phyloP scores from a whole-genome alignment of 192 early-diverging fungal species.

The Coemansia sp. region DNA sequence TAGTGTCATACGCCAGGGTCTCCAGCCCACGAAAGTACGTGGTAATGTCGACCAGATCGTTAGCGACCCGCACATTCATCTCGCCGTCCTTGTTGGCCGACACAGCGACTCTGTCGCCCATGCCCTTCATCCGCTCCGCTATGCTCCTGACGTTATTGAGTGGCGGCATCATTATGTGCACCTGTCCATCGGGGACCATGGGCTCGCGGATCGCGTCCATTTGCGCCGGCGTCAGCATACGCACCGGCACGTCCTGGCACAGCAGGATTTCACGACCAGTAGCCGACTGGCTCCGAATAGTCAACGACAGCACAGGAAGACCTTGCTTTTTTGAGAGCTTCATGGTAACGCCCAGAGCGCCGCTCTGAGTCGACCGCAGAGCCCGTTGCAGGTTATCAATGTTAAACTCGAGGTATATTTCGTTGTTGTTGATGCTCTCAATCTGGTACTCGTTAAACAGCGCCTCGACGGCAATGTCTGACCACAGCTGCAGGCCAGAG shows the following conservation, averaged over 20 bases:
- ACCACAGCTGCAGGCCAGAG: conserved; percentile 71
- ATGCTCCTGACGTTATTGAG: conserved; percentile 64
- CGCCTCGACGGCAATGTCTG: conserved; percentile 50
- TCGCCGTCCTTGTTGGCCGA: conserved; percentile 71
- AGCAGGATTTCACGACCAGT: conserved; percentile 31
- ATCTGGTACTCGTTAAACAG: conserved; percentile 71
- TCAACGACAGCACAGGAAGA: conserved; percentile 24
- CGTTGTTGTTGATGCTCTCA: conserved; percentile 61
- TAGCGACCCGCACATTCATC: conserved; percentile 58
- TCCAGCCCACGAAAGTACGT: conserved; percentile 60
- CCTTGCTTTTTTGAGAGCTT: conserved; percentile 63
- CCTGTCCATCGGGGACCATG: conserved; percentile 57
- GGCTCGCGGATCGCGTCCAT: conserved; percentile 61
- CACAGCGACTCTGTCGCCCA: conserved; percentile 61
- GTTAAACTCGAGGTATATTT: conserved; percentile 69
- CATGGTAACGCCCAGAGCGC: conserved; percentile 53
- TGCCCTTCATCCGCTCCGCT: conserved; percentile 61
- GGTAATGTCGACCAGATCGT: conserved; percentile 58
- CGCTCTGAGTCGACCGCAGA: conserved; percentile 57
- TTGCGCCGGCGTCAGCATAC: conserved; percentile 54
- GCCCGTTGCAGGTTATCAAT: conserved; percentile 66
- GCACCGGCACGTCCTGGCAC: conserved; percentile 62
- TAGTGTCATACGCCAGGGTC: conserved; percentile 59
- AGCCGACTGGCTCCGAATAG: conserved; percentile 32
- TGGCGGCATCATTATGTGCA: conserved; percentile 76